These are phyloP conservation scores for Pestalotiopsis sp. DNA, from an alignment of 2,329 filamentous ascomycete genomes.

Conservation along the genomic window DNA sequence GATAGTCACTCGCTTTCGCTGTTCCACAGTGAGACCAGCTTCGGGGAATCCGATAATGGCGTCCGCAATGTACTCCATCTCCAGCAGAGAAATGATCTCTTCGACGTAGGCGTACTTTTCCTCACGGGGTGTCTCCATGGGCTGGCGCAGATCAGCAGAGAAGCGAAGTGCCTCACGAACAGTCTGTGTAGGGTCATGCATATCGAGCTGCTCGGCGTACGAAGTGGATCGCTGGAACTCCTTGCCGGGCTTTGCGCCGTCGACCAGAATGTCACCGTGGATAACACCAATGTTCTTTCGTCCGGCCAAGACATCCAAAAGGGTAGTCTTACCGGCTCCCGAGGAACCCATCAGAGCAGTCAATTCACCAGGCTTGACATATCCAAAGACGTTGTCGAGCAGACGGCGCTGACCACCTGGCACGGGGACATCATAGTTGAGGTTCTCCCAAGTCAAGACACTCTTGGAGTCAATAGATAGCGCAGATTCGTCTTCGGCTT, in stretches of 20 bases:
- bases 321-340: slow-evolving; percentile 85
- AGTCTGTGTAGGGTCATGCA: slow-evolving; percentile 64
- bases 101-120: slow-evolving; percentile 65
- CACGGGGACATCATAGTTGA: slow-evolving; percentile 75
- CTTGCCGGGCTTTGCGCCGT: slow-evolving; percentile 57
- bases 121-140: slow-evolving; percentile 51
- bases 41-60: slow-evolving; percentile 62
- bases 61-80: slow-evolving; percentile 62
- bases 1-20: slow-evolving; percentile 81
- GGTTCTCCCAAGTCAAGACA: slow-evolving; percentile 83
- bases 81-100: slow-evolving; percentile 60
- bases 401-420: slow-evolving; percentile 58
- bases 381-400: slow-evolving; percentile 63
- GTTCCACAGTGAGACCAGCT: slow-evolving; percentile 70
- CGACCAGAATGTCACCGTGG: slow-evolving; percentile 58
- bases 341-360: slow-evolving; percentile 83
- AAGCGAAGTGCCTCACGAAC: slow-evolving; percentile 67
- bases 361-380: slow-evolving; percentile 75
- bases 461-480: slow-evolving; percentile 62
- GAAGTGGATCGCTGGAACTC: slow-evolving; percentile 65
- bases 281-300: slow-evolving; percentile 66
- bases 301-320: slow-evolving; percentile 73
- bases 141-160: slow-evolving; percentile 63
- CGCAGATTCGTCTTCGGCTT: slow-evolving; percentile 48
- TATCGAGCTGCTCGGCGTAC: slow-evolving; percentile 64